Evolutionary conservation across 768 basidiomycete species (phyloP).

Genomic region (Coprinellus aureogranulatus): DNA sequence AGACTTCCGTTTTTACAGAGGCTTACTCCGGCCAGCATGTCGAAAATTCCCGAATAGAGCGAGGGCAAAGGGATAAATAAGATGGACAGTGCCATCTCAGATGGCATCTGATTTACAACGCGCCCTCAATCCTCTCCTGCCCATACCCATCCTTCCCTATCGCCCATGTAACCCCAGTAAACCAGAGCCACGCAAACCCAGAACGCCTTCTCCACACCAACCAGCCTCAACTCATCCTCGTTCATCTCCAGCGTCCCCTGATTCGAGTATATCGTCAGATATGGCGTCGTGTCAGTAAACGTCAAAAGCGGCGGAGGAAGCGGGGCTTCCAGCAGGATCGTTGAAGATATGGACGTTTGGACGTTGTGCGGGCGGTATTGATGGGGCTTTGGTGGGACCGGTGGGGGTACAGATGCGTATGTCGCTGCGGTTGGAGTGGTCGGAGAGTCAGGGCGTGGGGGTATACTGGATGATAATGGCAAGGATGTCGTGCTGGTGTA

Average conservation of each 20-base stretch:
- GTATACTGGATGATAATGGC: not conserved
- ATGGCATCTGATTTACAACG: too few species aligned
- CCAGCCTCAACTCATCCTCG: constrained; percentile 4
- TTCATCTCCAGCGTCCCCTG: constrained; percentile 5
- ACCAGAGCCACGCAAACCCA: constrained; percentile 75
- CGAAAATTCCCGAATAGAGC: too few species aligned
- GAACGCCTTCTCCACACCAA: constrained; percentile 75
- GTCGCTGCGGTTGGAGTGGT: constrained; percentile 1
- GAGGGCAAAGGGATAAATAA: too few species aligned
- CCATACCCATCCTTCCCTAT: constrained; percentile 53
- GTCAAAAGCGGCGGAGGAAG: constrained; percentile 6
- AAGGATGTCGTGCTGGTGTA: not conserved
- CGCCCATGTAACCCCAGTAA: constrained; percentile 74
- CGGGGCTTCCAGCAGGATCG: not conserved
- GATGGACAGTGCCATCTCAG: too few species aligned
- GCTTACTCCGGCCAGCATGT: too few species aligned
- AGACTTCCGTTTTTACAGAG: too few species aligned
- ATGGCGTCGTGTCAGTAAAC: constrained; percentile 7
- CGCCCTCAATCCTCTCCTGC: constrained; percentile 8
- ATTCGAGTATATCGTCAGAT: not conserved
- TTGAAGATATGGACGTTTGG: constrained; percentile 2
- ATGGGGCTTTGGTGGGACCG: not conserved
- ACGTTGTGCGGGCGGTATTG: not conserved
- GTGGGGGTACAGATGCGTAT: not conserved
- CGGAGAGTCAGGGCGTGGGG: not conserved